Base-by-base conservation (phyloP, 352 stramenopile species). In the Globisporangium paroecandrum region DNA sequence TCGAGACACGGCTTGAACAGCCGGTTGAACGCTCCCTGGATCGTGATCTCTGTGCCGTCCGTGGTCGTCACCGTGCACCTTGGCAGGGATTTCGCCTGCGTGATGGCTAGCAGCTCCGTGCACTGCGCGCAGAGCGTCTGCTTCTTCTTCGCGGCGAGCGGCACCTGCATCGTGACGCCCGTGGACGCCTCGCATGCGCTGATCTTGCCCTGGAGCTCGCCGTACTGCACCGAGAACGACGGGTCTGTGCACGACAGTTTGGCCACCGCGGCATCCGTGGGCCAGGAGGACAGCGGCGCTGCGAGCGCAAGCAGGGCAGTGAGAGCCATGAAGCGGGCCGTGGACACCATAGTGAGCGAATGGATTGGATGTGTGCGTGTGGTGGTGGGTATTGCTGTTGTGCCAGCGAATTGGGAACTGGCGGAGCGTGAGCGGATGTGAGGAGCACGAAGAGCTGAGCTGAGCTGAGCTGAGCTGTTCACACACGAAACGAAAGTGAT, bases 111-210 rank as follows among this genome's bases (percentile, higher is more conserved):
- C 24, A 65, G 59, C 24, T 57, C 59, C 4, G 59, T 8, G 18
- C 59, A 65, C 12, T 65, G 25, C 13, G 13, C 18, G 25, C 59
- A 65, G 34, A 65, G 29, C 2, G 24, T 4, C 15, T 47, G 12
- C 59, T 65, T 65, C 59, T 65, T 38, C 41, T 34, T 32, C 3
- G 15, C 46, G 4, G 24, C 24, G 15, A 65, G 43, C 41, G 59
- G 59, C 43, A 55, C 15, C 59, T 32, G 15, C 41, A 65, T 41
- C 13, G 46, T 4, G 43, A 65, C n/a, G 15, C 59, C 59, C 12
- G 34, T 65, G 36, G 24, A 46, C 13, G 59, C n/a, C 43, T 65
- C 59, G 25, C 59, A 65, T 3, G 41, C 20, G 22, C 46, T 43
- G 18, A 24, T n/a, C 43, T 38, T 55, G 24, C 24, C 15, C 15